A percentile compares a stretch with the other conserved stretches of the same genome.
Conservation (phyloP, 192 early-diverging fungal genomes). For the Geranomyces variabilis region DNA sequence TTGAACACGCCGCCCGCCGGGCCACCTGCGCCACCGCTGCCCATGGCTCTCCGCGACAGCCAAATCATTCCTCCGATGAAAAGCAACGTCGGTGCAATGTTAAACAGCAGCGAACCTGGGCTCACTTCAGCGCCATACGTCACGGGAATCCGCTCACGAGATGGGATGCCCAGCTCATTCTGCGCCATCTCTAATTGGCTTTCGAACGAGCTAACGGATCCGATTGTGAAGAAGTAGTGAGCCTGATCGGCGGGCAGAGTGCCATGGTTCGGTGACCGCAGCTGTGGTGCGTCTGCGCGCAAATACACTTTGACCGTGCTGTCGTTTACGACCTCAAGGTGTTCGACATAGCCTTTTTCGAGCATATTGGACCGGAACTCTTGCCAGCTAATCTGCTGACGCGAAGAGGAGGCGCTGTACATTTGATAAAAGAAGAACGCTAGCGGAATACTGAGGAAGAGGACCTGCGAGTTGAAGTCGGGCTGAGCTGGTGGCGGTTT, state of each 20-base stretch:
- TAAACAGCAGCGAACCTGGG: conserved; percentile 72
- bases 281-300: conserved; percentile 61
- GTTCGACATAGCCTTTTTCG: conserved; percentile 90
- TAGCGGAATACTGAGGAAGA: conserved; percentile 38
- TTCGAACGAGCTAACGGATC: conserved; percentile 93
- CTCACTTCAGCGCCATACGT: conserved; percentile 84
- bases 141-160: conserved; percentile 88
- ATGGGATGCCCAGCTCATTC: conserved; percentile 87
- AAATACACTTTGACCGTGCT: conserved; percentile 81
- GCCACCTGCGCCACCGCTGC: conserved; percentile 54
- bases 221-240: conserved; percentile 86
- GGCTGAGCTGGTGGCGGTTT: conserved; percentile 4
- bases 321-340: conserved; percentile 85
- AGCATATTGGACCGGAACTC: conserved; percentile 87
- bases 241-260: conserved; percentile 15
- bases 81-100: conserved; percentile 91
- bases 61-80: conserved; percentile 86
- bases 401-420: conserved; percentile 9
- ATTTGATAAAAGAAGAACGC: conserved; percentile 36
- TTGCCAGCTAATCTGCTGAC: conserved; percentile 83
- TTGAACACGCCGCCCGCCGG: conserved; percentile 88
- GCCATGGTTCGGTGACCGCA: conserved; percentile 9
- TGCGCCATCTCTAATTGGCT: conserved; percentile 86
- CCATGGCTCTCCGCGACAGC: conserved; percentile 78
- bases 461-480: conserved; percentile 37